phyloP scores from a whole-genome alignment of 208 protist genomes.

The Wallacemonas collosoma region DNA sequence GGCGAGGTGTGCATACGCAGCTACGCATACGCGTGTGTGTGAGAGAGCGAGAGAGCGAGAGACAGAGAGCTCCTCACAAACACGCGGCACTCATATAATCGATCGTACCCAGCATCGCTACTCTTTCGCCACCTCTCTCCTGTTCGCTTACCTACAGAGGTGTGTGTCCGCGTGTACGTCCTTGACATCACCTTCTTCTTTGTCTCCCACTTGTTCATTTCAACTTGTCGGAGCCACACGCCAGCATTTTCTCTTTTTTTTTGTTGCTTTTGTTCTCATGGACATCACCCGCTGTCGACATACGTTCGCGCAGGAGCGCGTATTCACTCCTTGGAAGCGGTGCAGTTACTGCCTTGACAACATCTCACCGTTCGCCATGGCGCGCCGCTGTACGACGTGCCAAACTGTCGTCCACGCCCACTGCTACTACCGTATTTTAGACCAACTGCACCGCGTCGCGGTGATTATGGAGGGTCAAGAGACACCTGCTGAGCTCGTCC shows the following conservation, averaged over 20 bases:
- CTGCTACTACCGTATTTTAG: slow-evolving; percentile 17
- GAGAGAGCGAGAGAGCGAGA: neutral
- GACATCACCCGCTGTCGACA: slow-evolving; percentile 18
- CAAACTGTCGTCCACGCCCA: slow-evolving; percentile 14
- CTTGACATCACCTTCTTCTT: too few species aligned
- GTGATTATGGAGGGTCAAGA: slow-evolving; percentile 14
- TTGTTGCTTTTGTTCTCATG: slow-evolving; percentile 9
- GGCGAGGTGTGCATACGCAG: too few species aligned
- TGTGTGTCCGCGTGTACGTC: too few species aligned
- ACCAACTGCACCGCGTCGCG: slow-evolving; percentile 5
- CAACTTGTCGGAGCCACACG: too few species aligned
- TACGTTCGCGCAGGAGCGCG: slow-evolving; percentile 18
- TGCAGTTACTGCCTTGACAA: slow-evolving; percentile 18
- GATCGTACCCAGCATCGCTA: too few species aligned
- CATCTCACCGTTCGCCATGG: slow-evolving; percentile 11
- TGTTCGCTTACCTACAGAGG: too few species aligned
- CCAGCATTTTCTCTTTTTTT: neutral
- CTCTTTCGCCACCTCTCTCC: too few species aligned
- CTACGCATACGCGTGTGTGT: too few species aligned
- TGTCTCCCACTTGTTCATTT: too few species aligned
- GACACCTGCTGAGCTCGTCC: neutral
- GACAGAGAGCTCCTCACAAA: neutral
- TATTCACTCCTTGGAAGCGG: slow-evolving; percentile 11
- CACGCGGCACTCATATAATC: too few species aligned
- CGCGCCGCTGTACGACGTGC: slow-evolving; percentile 21